Base-by-base conservation (phyloP, 305 asterid species). In the Solanum aculeatissimum region DNA sequence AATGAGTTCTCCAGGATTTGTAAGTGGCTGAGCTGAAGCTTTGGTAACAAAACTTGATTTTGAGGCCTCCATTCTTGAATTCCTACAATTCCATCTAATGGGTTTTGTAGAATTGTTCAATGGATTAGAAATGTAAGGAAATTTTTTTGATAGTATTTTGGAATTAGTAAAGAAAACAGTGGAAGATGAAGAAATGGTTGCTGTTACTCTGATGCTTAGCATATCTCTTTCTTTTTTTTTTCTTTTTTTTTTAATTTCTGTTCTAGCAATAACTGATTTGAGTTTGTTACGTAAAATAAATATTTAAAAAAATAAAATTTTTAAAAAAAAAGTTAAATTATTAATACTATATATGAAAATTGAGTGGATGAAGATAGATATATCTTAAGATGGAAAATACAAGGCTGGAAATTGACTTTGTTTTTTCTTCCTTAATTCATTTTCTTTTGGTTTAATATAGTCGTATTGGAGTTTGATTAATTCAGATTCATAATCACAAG, bases 11-110 rank as follows among this genome's bases (percentile, higher is more conserved):
- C 91, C 98, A 70, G 98, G 93, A 80, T 94, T 91, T 86, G 89
- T 89, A 86, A 96, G 98, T 82, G 93, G 92, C 85, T 91, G 91
- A 7, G 97, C 95, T 45, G 98, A 87, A 71, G 96, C 98, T 40
- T 89, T 91, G 6, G 93, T 84, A 62, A 86, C 92, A 38, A 78
- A 65, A 85, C 87, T 87, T 29, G 94, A 89, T 87, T 89, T 85
- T 66, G 91, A 72, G 18, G 86, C 77, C 32, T 89, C 88, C 98
- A 93, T 94, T 87, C 89, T 93, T 80, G 88, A 89, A 54, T 85
- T 88, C 23, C 84, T 88, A 85, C 45, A 72, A 42, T 83, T 90
- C 94, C 97, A 95, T 90, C 85, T 89, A 84, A 87, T 70, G 89
- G 91, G 83, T 69, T 91, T 87, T 23, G 87, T 80, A 21, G 92